phyloP scores from a whole-genome alignment of 805 yeast genomes.

The Metschnikowia lochheadii region DNA sequence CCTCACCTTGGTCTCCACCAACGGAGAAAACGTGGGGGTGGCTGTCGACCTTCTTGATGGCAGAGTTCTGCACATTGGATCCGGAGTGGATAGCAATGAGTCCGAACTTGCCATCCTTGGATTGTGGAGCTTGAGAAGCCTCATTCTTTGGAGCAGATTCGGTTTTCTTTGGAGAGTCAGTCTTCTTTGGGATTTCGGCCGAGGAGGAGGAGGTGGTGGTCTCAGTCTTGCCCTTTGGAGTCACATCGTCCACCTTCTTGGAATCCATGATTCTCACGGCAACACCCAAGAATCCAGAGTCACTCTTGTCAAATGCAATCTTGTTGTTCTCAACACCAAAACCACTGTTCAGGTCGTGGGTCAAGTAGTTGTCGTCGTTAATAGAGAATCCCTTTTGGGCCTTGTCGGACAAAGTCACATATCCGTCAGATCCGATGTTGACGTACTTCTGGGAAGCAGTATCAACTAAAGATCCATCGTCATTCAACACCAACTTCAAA shows the following conservation, averaged over 20 bases:
- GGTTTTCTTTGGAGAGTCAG: background rate
- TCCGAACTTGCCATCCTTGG: constrained; percentile 13
- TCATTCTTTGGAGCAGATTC: background rate
- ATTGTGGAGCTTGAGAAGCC: no score
- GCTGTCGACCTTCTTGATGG: constrained; percentile 25
- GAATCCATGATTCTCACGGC: constrained; percentile 6
- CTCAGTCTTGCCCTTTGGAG: background rate
- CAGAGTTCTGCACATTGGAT: constrained; percentile 22
- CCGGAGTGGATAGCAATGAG: constrained; percentile 25
- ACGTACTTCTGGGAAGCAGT: constrained; percentile 17
- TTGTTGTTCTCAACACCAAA: constrained; percentile 1
- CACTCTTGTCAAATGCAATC: constrained; percentile 3
- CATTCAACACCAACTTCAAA: constrained; percentile 20
- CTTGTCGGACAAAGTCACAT: constrained; percentile 6
- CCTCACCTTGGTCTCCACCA: constrained; percentile 31
- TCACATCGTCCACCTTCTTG: constrained; percentile 3
- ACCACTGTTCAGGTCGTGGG: background rate
- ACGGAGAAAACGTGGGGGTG: constrained; percentile 34
- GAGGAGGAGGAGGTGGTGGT: background rate
- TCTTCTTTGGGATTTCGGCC: background rate
- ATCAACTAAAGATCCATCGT: constrained; percentile 23
- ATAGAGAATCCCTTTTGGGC: constrained; percentile 14
- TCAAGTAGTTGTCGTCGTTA: background rate
- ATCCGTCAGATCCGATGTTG: constrained; percentile 10
- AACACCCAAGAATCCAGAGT: constrained; percentile 5